Evolutionary conservation across 2,329 filamentous ascomycete species (phyloP).

Genomic region (Penicillium brasilianum): DNA sequence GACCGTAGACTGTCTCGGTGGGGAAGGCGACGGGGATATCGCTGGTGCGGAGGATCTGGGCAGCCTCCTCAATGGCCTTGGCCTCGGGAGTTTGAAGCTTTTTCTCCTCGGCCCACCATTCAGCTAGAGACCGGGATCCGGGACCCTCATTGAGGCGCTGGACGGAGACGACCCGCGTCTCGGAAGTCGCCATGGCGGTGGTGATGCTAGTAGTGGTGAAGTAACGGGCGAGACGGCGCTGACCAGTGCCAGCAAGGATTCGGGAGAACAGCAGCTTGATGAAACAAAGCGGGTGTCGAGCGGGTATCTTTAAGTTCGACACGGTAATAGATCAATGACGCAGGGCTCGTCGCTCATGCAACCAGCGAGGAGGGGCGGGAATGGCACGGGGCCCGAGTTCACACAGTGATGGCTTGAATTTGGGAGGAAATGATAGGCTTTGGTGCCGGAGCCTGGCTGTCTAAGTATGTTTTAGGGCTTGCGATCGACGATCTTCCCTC

Average conservation of each 20-base stretch:
- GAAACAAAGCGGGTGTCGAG: not conserved
- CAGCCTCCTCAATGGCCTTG: slow-evolving; percentile 66
- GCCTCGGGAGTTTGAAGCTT: slow-evolving; percentile 51
- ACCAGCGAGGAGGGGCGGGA: slow-evolving; percentile 23
- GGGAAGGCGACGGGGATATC: slow-evolving; percentile 89
- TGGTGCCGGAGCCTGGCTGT: slow-evolving; percentile 2
- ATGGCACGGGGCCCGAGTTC: slow-evolving; percentile 15
- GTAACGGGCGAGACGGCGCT: slow-evolving; percentile 36
- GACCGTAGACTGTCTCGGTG: slow-evolving; percentile 95
- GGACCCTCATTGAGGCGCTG: slow-evolving; percentile 44
- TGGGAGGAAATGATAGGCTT: not conserved
- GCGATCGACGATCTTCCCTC: slow-evolving; percentile 21
- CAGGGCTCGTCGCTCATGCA: slow-evolving; percentile 21
- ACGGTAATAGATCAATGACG: slow-evolving; percentile 26
- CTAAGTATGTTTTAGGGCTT: slow-evolving; percentile 11
- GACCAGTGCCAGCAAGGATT: slow-evolving; percentile 37
- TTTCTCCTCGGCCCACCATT: slow-evolving; percentile 48
- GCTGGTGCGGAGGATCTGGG: slow-evolving; percentile 65
- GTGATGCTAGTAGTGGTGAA: slow-evolving; percentile 25
- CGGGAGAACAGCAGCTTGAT: slow-evolving; percentile 39
- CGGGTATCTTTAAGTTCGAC: not conserved
- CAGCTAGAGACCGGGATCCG: slow-evolving; percentile 39
- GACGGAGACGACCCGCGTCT: slow-evolving; percentile 46
- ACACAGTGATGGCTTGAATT: not conserved
- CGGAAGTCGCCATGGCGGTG: slow-evolving; percentile 28